These are phyloP conservation scores for Pseudocercospora musae DNA, from an alignment of 2,329 filamentous ascomycete species.

Conservation along the genomic window DNA sequence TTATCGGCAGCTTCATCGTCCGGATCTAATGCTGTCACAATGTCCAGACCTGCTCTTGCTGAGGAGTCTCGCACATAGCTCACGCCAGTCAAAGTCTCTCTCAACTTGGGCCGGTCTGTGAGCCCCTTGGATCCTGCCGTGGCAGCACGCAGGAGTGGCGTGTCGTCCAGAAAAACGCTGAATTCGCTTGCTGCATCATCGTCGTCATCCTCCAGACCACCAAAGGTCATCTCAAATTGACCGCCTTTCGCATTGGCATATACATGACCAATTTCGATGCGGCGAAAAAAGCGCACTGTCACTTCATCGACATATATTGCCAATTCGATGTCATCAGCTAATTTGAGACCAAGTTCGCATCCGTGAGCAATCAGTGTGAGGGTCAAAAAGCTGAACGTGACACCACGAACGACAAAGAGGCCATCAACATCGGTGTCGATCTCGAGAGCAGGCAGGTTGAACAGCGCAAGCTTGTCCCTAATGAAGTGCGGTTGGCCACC, in stretches of 20 bases:
- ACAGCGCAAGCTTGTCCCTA: conserved; percentile 50
- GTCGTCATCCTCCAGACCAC: conserved; percentile 36
- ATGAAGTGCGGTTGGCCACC: conserved; percentile 49
- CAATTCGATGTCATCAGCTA: conserved; percentile 53
- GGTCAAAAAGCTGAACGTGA: conserved; percentile 51
- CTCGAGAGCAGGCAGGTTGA: conserved; percentile 51
- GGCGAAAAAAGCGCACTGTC: conserved; percentile 47
- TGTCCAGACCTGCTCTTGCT: conserved; percentile 38
- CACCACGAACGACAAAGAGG: conserved; percentile 51
- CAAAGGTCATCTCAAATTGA: conserved; percentile 51
- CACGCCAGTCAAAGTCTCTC: conserved; percentile 41
- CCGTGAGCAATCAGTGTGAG: conserved; percentile 52
- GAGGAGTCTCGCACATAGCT: conserved; percentile 37
- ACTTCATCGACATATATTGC: conserved; percentile 52
- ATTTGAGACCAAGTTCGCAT: conserved; percentile 52
- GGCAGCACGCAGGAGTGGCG: conserved; percentile 47
- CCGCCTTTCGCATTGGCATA: conserved; percentile 55
- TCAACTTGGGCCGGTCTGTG: conserved; percentile 22
- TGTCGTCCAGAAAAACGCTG: conserved; percentile 44
- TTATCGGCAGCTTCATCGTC: conserved; percentile 45
- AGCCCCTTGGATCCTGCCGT: conserved; percentile 29
- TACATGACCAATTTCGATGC: conserved; percentile 52
- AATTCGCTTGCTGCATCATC: conserved; percentile 39
- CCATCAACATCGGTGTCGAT: conserved; percentile 55
- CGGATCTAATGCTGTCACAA: conserved; percentile 43